These are phyloP conservation scores for Salix brachista DNA, from an alignment of 345 rosid species.

Conservation along the genomic window DNA sequence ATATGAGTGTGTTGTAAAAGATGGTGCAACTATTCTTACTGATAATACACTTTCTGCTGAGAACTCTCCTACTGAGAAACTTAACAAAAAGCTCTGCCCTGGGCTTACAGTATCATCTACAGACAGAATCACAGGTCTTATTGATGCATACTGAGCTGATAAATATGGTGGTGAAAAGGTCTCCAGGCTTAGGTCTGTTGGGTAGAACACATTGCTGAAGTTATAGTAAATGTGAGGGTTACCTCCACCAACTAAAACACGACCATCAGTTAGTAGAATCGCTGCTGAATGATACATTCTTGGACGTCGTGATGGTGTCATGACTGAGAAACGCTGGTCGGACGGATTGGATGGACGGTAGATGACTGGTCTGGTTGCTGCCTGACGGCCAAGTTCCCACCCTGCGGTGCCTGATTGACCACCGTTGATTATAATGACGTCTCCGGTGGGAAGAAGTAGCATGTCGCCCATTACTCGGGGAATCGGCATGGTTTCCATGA, in stretches of 20 bases:
- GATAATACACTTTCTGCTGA: constrained; percentile 29
- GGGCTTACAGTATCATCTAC: constrained; percentile 24
- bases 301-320: constrained; percentile 45
- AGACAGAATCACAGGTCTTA: constrained; percentile 43
- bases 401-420: constrained; percentile 68
- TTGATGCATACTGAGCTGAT: constrained; percentile 24
- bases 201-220: constrained; percentile 56
- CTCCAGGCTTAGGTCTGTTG: constrained; percentile 77
- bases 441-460: constrained; percentile 68
- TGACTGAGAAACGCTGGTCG: constrained; percentile 37
- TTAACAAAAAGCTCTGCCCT: constrained; percentile 25
- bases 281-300: constrained; percentile 87
- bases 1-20: constrained; percentile 70
- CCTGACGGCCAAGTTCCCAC: constrained; percentile 49
- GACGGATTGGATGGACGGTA: constrained; percentile 31
- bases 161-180: constrained; percentile 66
- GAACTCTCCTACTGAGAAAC: constrained; percentile 32
- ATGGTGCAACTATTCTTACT: constrained; percentile 57
- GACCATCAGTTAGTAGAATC: constrained; percentile 54
- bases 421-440: constrained; percentile 66
- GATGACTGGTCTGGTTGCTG: constrained; percentile 52
- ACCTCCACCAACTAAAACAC: constrained; percentile 73
- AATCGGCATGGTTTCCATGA: constrained; percentile 68
- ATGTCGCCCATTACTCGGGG: constrained; percentile 87
- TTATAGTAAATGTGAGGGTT: constrained; percentile 65